Evolutionary conservation across 2,329 filamentous ascomycete species (phyloP), one percentile per base, ranked within the genome.

Genomic region (Colletotrichum magnum): DNA sequence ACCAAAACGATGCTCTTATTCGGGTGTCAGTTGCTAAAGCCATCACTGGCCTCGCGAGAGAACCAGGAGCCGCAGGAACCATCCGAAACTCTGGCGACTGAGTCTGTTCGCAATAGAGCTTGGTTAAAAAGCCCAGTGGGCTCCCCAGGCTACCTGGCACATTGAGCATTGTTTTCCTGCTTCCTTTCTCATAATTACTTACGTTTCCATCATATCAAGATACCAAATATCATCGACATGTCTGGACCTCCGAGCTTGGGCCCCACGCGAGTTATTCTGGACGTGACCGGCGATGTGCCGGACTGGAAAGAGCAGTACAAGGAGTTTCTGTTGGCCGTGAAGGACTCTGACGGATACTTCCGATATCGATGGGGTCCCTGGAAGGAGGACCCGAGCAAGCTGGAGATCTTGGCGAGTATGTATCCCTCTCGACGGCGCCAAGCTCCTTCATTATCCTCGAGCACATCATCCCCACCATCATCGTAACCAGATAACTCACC

Each of bases 241-340:
- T 56, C 66, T 24, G 62, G 56, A 28, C 51, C 62, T 16, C 32
- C 66, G 10, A 61, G 6, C 15, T 5, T 61, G 26, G 62, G 56
- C 6, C 51, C 62, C 13, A 66, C 67, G 15, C 50, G 67, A 2
- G 13, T 69, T 10, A 61, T 61, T 16, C 26, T 69, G 9, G 62
- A 69, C 26, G 62, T 69, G 2, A 51, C 26, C 6, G 67, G 67
- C 13, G 62, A 67, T 18, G 67, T 69, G 4, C 67, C 67, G 10
- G 67, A 69, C 5, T 69, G 67, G 67, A 69, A 69, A 9, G 67
- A 69, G 36, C 62, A 66, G 7, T 69, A 57, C 61, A 69, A 69
- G 51, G 43, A 66, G 45, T 69, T 69, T 6, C 10, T 69, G 9
- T 28, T 69, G 6, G 13, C 56, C 1, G 67, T 69, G 1, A 69